Base-by-base conservation (phyloP, 2,329 filamentous ascomycete species). In the Didymella segeticola region DNA sequence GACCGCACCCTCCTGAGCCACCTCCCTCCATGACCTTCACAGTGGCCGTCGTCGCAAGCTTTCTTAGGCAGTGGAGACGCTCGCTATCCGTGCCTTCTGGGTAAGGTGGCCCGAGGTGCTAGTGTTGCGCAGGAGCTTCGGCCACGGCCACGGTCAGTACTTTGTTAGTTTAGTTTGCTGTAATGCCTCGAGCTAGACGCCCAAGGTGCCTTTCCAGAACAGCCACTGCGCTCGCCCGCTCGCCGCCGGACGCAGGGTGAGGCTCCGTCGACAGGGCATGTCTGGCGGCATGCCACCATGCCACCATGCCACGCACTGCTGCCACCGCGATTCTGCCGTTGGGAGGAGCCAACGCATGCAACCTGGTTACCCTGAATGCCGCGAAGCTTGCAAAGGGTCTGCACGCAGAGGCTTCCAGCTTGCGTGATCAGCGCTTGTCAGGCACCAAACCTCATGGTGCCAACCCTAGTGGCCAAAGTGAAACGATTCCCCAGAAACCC, bases 401-500 rank as follows among this genome's bases (percentile, higher is more conserved):
- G 54, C 39, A 41, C 8, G 43, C 42, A 47, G 50, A 43, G 43
- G 34, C 29, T 45, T 56, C 47, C 34, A 57, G 47, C 59, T 55
- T 49, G 58, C 56, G 45, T 55, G 58, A 50, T 47, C 54, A 49
- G 52, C 57, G 52, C 58, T 55, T 53, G 55, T 60, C 59, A 57
- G 49, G 56, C 51, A 59, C 58, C 60, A 63, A 61, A 58, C 56
- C 54, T 55, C 51, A 45, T 57, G 30, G 46, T 54, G 54, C 34
- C 61, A 53, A 56, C 56, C 53, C 50, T 58, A 56, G 49, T 57
- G 64, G 62, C 62, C 62, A 67, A 66, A 41, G 59, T 73, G 71
- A 73, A 73, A 75, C 71, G 53, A 67, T 64, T 72, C 71, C 70
- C 72, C 72, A 69, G 72, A 67, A 69, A 63, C 63, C 66, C 65